phyloP scores from a whole-genome alignment of 129 eudicot genomes.

The Chrysanthemum makinoi region DNA sequence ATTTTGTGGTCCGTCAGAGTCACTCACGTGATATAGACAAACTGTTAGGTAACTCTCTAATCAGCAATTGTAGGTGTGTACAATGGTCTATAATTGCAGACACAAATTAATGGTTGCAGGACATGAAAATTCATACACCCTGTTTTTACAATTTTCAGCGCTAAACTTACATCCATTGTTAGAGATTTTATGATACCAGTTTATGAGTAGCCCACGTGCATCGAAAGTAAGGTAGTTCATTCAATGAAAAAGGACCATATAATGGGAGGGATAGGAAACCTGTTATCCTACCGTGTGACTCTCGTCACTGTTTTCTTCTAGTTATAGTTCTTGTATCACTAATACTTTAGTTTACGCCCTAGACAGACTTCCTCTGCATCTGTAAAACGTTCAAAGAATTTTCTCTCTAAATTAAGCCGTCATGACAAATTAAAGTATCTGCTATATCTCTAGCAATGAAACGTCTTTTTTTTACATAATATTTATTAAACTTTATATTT shows the following conservation, averaged over 20 bases:
- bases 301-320: too few species aligned
- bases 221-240: not conserved
- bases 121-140: too few species aligned
- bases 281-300: too few species aligned
- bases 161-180: not conserved
- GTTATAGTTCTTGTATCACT: too few species aligned
- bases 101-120: too few species aligned
- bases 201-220: not conserved
- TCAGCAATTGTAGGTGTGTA: not conserved
- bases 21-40: not conserved
- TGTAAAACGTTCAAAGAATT: too few species aligned
- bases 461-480: not conserved
- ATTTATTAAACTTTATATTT: not conserved
- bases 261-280: too few species aligned
- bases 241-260: too few species aligned
- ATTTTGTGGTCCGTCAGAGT: not conserved
- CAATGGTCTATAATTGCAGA: too few species aligned
- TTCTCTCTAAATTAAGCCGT: not conserved
- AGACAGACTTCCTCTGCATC: too few species aligned
- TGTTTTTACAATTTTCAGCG: not conserved
- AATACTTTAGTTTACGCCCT: too few species aligned
- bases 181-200: not conserved
- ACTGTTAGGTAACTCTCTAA: constrained; percentile 7
- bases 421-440: not conserved
- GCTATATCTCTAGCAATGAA: not conserved